Evolutionary conservation across 495 filamentous ascomycete species (phyloP).

Genomic region (Sporormia fimetaria): DNA sequence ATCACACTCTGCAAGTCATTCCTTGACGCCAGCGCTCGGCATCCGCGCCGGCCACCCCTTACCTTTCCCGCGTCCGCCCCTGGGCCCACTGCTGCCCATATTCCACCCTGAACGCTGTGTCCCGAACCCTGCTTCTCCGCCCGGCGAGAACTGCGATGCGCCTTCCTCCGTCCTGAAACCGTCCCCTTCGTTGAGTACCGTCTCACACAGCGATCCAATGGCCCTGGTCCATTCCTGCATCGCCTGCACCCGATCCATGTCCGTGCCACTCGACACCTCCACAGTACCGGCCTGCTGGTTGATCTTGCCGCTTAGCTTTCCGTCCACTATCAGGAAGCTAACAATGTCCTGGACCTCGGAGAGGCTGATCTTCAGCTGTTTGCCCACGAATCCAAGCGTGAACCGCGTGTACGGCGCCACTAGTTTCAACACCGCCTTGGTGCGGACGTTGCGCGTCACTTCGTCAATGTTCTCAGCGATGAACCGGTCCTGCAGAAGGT

Average conservation of each 20-base stretch:
- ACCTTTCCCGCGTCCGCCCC: conserved; percentile 17
- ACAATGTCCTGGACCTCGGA: conserved; percentile 87
- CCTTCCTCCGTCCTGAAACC: conserved; percentile 34
- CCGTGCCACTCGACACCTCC: conserved; percentile 61
- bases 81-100: conserved; percentile 10
- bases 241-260: conserved; percentile 61
- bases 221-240: conserved; percentile 63
- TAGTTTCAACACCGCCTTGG: conserved; percentile 84
- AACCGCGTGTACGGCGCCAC: conserved; percentile 94
- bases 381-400: conserved; percentile 71
- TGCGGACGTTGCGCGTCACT: conserved; percentile 95
- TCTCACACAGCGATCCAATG: conserved; percentile 40
- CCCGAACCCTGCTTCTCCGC: conserved; percentile 4
- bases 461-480: conserved; percentile 99
- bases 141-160: conserved; percentile 17
- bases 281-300: conserved; percentile 78
- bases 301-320: conserved; percentile 75
- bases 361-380: conserved; percentile 70
- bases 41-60: conserved; percentile 21
- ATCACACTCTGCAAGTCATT: conserved; percentile 25
- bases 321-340: conserved; percentile 81
- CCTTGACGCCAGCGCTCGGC: conserved; percentile 23
- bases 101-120: conserved; percentile 10
- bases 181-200: conserved; percentile 33
- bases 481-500: conserved; percentile 84